These are phyloP conservation scores for Platismatia glauca DNA, from an alignment of 495 filamentous ascomycete species.

Conservation along the genomic window DNA sequence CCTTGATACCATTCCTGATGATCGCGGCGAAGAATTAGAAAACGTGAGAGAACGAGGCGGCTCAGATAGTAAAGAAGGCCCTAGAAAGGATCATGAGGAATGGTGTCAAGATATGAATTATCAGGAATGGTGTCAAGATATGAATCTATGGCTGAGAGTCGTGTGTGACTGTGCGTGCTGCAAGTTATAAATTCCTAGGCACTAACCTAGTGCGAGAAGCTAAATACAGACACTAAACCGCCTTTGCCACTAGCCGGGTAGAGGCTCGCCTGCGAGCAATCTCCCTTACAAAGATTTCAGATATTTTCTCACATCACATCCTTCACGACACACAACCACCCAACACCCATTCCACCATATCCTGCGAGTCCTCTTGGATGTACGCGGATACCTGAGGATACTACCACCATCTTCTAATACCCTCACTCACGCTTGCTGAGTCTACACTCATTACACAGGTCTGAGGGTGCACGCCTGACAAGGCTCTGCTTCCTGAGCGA, in stretches of 20 bases:
- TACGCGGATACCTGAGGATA: conserved; percentile 18
- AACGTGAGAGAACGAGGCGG: too few species aligned
- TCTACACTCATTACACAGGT: conserved; percentile 16
- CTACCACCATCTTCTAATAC: conserved; percentile 9
- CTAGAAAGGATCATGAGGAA: too few species aligned
- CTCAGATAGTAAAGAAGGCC: too few species aligned
- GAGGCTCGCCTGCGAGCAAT: conserved; percentile 11
- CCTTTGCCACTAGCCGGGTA: conserved; percentile 7
- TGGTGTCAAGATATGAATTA: too few species aligned
- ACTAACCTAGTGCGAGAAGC: not conserved
- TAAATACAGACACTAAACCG: not conserved
- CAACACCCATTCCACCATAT: conserved; percentile 11
- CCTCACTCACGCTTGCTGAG: conserved; percentile 16
- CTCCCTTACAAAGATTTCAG: conserved; percentile 9
- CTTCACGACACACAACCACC: conserved; percentile 10
- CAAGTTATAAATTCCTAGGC: too few species aligned
- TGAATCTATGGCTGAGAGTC: too few species aligned
- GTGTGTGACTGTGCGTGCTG: too few species aligned
- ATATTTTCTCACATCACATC: conserved; percentile 14
- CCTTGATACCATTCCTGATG: too few species aligned
- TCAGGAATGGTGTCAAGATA: too few species aligned
- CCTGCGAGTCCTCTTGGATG: conserved; percentile 20
- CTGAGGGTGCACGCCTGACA: conserved; percentile 15
- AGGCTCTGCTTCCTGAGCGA: conserved; percentile 19
- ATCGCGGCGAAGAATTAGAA: too few species aligned